These are phyloP conservation scores for Sugiyamaella xylanicola DNA, from an alignment of 1,139 yeast genomes.

Conservation along the genomic window DNA sequence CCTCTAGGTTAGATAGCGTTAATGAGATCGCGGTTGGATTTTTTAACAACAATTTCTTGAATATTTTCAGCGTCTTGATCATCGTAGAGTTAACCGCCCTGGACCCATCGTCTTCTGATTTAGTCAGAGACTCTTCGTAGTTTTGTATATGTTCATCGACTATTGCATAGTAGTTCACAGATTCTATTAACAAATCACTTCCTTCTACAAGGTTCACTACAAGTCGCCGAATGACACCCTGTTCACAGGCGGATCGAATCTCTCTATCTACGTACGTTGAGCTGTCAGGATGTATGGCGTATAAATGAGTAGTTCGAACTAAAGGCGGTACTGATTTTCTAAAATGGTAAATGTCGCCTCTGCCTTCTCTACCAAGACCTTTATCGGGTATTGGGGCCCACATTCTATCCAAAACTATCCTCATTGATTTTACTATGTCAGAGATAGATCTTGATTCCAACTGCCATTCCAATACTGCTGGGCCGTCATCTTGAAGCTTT, in stretches of 20 bases:
- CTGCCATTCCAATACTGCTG: slow-evolving; percentile 32
- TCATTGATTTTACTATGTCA: slow-evolving; percentile 32
- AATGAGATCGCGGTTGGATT: slow-evolving; percentile 44
- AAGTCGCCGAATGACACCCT: slow-evolving; percentile 40
- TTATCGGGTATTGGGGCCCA: slow-evolving; percentile 40
- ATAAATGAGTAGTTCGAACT: slow-evolving; percentile 46
- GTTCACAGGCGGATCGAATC: slow-evolving; percentile 38
- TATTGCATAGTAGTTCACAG: slow-evolving; percentile 38
- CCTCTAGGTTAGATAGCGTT: slow-evolving; percentile 39
- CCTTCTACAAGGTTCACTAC: slow-evolving; percentile 44
- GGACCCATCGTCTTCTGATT: neutral
- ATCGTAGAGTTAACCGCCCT: slow-evolving; percentile 4
- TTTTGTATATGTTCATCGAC: slow-evolving; percentile 26
- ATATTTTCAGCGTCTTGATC: slow-evolving; percentile 25
- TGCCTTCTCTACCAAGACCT: slow-evolving; percentile 32
- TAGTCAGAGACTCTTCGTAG: slow-evolving; percentile 9
- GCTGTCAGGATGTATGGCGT: slow-evolving; percentile 46
- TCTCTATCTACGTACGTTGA: slow-evolving; percentile 50
- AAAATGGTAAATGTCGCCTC: slow-evolving; percentile 33
- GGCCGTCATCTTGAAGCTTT: slow-evolving; percentile 34
- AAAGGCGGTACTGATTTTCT: slow-evolving; percentile 44
- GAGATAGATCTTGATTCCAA: slow-evolving; percentile 10
- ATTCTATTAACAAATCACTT: slow-evolving; percentile 44
- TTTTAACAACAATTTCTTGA: slow-evolving; percentile 36
- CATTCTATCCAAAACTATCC: slow-evolving; percentile 32